Evolutionary conservation across 495 filamentous ascomycete genomes (phyloP).

Genomic region (Aspergillus incahuasiensis): DNA sequence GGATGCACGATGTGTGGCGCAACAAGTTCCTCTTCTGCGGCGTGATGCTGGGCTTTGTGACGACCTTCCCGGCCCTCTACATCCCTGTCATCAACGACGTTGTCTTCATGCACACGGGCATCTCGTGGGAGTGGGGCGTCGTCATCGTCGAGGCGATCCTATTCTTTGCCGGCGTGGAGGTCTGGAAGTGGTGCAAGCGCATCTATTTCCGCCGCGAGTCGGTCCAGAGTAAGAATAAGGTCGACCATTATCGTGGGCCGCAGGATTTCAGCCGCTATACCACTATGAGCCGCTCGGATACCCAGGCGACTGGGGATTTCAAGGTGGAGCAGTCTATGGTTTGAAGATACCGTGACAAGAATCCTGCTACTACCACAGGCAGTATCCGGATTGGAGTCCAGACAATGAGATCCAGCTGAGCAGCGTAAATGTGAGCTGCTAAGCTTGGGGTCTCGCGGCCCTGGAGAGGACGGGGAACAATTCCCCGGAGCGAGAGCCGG

Average conservation of each 20-base stretch:
- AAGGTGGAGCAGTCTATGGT: constrained; percentile 34
- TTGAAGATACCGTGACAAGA: constrained; percentile 6
- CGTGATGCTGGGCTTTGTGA: constrained; percentile 62
- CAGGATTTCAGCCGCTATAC: constrained; percentile 35
- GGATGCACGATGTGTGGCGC: constrained; percentile 61
- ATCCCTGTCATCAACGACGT: constrained; percentile 63
- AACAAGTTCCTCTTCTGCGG: constrained; percentile 71
- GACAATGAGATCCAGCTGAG: not conserved
- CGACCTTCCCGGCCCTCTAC: constrained; percentile 67
- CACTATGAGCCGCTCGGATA: constrained; percentile 39
- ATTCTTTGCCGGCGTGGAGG: constrained; percentile 61
- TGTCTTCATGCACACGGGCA: constrained; percentile 68
- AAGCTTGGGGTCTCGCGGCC: not conserved
- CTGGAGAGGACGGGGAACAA: not conserved
- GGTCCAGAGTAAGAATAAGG: constrained; percentile 12
- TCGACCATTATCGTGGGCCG: constrained; percentile 12
- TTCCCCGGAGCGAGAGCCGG: not conserved
- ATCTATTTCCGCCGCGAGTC: constrained; percentile 40
- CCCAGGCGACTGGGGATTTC: constrained; percentile 26
- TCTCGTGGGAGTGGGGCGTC: constrained; percentile 70
- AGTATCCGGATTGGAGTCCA: too few relatives aligned
- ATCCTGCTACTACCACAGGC: too few relatives aligned
- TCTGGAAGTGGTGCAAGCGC: constrained; percentile 65
- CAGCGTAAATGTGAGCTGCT: not conserved
- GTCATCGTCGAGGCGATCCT: constrained; percentile 54